These are phyloP conservation scores for Tetracentron sinense DNA, from an alignment of 164 flowering plant genomes.

Conservation along the genomic window DNA sequence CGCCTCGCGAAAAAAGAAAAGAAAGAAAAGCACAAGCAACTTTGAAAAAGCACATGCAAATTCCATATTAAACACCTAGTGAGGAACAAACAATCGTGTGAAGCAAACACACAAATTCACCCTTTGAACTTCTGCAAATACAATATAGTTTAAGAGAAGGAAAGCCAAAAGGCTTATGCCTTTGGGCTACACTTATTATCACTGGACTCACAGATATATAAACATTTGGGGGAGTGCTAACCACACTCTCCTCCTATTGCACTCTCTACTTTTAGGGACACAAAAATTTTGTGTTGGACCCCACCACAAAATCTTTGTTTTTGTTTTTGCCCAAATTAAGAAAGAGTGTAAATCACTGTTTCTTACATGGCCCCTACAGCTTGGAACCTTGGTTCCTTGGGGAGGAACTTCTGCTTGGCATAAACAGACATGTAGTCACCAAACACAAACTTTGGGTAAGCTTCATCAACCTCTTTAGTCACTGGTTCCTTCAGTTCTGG, in stretches of 20 bases:
- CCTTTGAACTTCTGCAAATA: background rate
- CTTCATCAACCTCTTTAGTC: constrained; percentile 16
- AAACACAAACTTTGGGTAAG: constrained; percentile 74
- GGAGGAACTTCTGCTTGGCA: constrained; percentile 71
- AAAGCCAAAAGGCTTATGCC: background rate
- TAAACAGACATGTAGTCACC: constrained; percentile 85
- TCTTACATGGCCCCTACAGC: constrained; percentile 50
- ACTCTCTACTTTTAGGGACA: too few relatives aligned
- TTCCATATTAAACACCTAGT: too few relatives aligned
- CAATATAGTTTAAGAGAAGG: background rate
- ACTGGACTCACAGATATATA: background rate
- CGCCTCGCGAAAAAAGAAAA: too few relatives aligned
- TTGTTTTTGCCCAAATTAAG: too few relatives aligned
- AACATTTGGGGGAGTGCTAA: too few relatives aligned
- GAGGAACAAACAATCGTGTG: background rate
- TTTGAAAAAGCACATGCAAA: too few relatives aligned
- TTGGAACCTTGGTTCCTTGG: constrained; percentile 87
- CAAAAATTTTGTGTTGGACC: too few relatives aligned
- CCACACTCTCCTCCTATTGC: too few relatives aligned
- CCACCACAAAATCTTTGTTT: too few relatives aligned
- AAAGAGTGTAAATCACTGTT: too few relatives aligned
- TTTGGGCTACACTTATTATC: background rate
- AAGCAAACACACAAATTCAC: background rate
- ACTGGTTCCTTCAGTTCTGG: constrained; percentile 35
- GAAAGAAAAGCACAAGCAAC: too few relatives aligned